A percentile compares a stretch with the other conserved stretches of the same genome.
Evolutionary conservation across 164 flowering plant species (phyloP).

Genomic region (Chloranthus sessilifolius): DNA sequence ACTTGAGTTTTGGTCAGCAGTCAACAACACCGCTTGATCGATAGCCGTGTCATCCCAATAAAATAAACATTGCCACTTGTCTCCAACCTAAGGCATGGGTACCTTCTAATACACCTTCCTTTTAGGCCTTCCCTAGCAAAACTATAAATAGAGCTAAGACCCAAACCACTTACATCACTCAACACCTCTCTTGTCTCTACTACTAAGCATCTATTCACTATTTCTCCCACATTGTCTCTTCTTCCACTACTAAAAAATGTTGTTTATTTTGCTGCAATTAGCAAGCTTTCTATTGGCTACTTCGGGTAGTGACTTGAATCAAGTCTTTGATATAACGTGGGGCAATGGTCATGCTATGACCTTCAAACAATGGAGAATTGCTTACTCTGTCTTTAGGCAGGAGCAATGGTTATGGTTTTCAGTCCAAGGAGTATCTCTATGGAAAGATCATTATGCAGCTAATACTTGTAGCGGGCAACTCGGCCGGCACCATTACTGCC

Average conservation of each 20-base stretch:
- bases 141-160: no score
- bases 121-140: no score
- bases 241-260: background rate
- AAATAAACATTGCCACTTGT: no score
- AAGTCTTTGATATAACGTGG: slow-evolving; percentile 18
- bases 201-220: no score
- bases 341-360: slow-evolving; percentile 20
- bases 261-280: background rate
- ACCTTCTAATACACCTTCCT: no score
- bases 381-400: slow-evolving; percentile 16
- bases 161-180: no score
- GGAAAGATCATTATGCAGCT: slow-evolving; percentile 17
- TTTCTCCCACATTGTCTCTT: background rate
- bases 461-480: slow-evolving; percentile 20
- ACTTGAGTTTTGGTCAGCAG: no score
- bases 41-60: no score
- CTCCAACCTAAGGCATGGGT: no score
- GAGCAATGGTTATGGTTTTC: slow-evolving; percentile 16
- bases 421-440: slow-evolving; percentile 19
- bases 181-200: no score
- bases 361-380: slow-evolving; percentile 21
- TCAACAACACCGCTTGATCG: no score
- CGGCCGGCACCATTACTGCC: slow-evolving; percentile 23
- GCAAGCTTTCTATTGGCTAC: slow-evolving; percentile 2
- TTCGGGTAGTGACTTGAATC: slow-evolving; percentile 12